Evolutionary conservation across 2,329 filamentous ascomycete genomes (phyloP), one percentile per base, ranked within the genome.

Genomic region (Aureobasidium sp.): DNA sequence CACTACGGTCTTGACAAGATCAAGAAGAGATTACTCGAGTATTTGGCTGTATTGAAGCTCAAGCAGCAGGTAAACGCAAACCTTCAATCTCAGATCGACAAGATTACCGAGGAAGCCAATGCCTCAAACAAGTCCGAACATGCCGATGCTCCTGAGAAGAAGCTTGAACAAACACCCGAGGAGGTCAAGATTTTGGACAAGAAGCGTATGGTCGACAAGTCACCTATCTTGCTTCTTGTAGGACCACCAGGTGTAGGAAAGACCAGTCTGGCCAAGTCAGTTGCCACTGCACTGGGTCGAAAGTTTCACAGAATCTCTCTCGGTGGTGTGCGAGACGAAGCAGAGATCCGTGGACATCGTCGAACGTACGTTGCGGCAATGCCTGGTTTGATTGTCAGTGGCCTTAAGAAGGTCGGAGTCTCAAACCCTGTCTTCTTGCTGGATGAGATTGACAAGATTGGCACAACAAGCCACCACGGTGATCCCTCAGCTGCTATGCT

Each of bases 311-410:
- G 94, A 47, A 96, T 99, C 67, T 97, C 94, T 3, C 85, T 99
- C 4, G 94, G 94, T 63, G 94, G 94, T 67, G 93, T 99, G 3
- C 82, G 94, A 59, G 94, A 99, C 69, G 94, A 99, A 73, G 94
- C 94, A 17, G 94, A 99, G 75, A 97, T 99, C 62, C 84, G 94
- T 62, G 94, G 94, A 10, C 94, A 99, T 74, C 84, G 94, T 60
- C 83, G 94, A 67, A 99, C 94, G 0, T 99, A 99, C 70, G 94
- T 99, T 61, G 94, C 94, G 23, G 94, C 94, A n/a, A 96, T 99
- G 93, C 94, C 94, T 10, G 94, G 94, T 58, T 79, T 97, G 60
- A 88, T 99, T 62, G 92, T 97, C 31, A 92, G 91, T 71, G 94
- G 93, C 0, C 73, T 99, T 60, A 92, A 94, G 76, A 99, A 97